phyloP scores from a whole-genome alignment of 305 asterid genomes.

The Lippia alba region DNA sequence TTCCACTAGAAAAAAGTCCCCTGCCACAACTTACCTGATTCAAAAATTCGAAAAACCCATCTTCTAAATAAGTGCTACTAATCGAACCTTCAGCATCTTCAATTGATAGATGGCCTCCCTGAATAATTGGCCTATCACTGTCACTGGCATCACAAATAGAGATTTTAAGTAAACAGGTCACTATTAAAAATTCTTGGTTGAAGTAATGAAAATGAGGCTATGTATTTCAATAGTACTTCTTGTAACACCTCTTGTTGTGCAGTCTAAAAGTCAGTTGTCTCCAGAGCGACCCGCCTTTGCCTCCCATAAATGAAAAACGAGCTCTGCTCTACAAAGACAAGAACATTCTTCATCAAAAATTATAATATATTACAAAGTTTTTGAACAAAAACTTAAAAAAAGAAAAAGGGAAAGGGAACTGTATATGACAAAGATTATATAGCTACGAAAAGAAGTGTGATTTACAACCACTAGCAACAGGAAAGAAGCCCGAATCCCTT shows the following conservation, averaged over 20 bases:
- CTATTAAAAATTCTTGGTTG: background rate
- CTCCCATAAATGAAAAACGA: slow-evolving; percentile 98
- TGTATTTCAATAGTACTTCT: slow-evolving; percentile 10
- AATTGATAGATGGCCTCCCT: slow-evolving; percentile 73
- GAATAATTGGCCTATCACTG: slow-evolving; percentile 48
- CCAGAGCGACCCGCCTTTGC: slow-evolving; percentile 94
- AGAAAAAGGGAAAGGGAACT: background rate
- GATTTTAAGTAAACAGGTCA: slow-evolving; percentile 27
- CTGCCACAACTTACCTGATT: slow-evolving; percentile 59
- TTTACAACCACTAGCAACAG: background rate
- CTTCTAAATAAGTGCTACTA: slow-evolving; percentile 49
- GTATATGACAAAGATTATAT: background rate
- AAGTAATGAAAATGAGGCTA: background rate
- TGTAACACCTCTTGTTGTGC: slow-evolving; percentile 56
- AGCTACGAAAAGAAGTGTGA: background rate
- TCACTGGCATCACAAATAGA: slow-evolving; percentile 30
- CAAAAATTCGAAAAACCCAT: slow-evolving; percentile 83
- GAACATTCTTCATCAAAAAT: slow-evolving; percentile 45
- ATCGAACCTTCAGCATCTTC: slow-evolving; percentile 71
- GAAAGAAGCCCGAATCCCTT: slow-evolving; percentile 5
- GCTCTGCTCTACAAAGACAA: slow-evolving; percentile 83
- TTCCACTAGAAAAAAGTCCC: background rate
- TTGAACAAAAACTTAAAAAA: background rate
- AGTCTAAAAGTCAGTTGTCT: slow-evolving; percentile 78
- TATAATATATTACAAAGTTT: slow-evolving; percentile 9